Percentiles rank a stretch among this genome's conserved stretches.
Conservation (phyloP, 179 eudicot species). For the Beta corolliflora region DNA sequence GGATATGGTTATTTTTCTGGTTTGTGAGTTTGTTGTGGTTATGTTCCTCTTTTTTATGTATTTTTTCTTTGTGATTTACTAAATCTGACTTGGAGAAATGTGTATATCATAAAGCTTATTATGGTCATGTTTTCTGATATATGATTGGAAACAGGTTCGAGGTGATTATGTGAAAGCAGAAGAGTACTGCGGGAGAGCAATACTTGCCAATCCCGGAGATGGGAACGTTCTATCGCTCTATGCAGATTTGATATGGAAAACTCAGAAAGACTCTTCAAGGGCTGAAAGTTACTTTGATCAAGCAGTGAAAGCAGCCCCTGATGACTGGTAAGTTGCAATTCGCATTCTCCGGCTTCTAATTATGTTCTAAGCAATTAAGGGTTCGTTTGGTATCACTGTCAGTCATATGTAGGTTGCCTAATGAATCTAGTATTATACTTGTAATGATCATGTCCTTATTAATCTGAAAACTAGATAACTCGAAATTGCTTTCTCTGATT, state of each 20-base stretch:
- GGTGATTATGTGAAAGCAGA: slow-evolving; percentile 68
- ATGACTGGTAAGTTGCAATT: slow-evolving; percentile 49
- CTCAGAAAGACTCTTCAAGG: slow-evolving; percentile 49
- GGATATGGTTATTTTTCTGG: not conserved
- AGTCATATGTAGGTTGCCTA: too few species aligned
- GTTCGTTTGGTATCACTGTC: too few species aligned
- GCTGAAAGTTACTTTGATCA: slow-evolving; percentile 59
- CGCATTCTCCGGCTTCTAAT: not conserved
- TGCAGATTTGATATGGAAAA: slow-evolving; percentile 72
- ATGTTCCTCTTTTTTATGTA: not conserved
- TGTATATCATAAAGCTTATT: not conserved
- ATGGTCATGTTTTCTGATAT: slow-evolving; percentile 12
- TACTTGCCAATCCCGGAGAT: slow-evolving; percentile 57
- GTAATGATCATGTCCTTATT: too few species aligned
- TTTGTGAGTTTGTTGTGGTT: not conserved
- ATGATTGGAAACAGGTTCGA: slow-evolving; percentile 39
- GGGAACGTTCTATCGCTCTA: slow-evolving; percentile 59
- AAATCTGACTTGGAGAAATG: not conserved
- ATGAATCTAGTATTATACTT: too few species aligned
- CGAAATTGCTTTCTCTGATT: too few species aligned
- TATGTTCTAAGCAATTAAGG: too few species aligned
- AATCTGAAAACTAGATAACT: too few species aligned
- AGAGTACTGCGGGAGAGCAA: slow-evolving; percentile 78
- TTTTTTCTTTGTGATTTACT: not conserved
- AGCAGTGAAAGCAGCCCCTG: slow-evolving; percentile 65